Evolutionary conservation across 441 rosid genomes (phyloP).

Genomic region (Pelargonium citronellum): DNA sequence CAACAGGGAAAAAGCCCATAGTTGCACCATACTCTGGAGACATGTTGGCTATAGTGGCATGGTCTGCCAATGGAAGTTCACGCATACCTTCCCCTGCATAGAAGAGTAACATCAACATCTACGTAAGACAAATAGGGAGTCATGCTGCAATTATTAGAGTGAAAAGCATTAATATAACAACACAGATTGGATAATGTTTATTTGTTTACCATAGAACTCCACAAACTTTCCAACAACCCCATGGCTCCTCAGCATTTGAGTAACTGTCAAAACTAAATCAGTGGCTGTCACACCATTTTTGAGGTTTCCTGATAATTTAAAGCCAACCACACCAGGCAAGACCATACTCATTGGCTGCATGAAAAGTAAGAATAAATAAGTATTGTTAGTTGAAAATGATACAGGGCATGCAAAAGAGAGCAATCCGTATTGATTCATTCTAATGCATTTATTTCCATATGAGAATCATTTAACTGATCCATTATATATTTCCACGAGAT

Average conservation of each 20-base stretch:
- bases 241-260: constrained; percentile 65
- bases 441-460: not conserved
- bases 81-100: constrained; percentile 91
- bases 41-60: constrained; percentile 96
- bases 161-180: not conserved
- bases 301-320: constrained; percentile 50
- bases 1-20: constrained; percentile 97
- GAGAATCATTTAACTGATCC: not conserved
- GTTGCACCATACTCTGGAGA: constrained; percentile 97
- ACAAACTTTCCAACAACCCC: constrained; percentile 74
- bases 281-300: constrained; percentile 65
- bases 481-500: not conserved
- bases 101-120: constrained; percentile 12
- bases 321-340: constrained; percentile 69
- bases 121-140: constrained; percentile 19
- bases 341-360: constrained; percentile 80
- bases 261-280: constrained; percentile 63
- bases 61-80: constrained; percentile 77
- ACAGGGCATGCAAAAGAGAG: not conserved
- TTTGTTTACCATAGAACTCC: constrained; percentile 65
- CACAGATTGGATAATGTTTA: constrained; percentile 12
- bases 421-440: not conserved
- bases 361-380: constrained; percentile 11
- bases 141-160: constrained; percentile 1
- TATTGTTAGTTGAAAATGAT: not conserved